Conservation (phyloP, 345 rosid genomes). For the Raphanus raphanistrum region DNA sequence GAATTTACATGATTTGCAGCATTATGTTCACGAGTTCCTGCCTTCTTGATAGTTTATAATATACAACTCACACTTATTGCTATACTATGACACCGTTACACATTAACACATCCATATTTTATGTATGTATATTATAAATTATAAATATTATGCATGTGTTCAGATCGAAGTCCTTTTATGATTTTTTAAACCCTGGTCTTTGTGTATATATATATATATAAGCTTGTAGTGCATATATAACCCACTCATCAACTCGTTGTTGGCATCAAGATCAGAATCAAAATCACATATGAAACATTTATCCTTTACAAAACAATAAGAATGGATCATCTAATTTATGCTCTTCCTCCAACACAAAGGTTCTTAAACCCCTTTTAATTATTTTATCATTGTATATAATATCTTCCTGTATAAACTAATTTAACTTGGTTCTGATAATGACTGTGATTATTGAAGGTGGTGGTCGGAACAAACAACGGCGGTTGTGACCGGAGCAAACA, state of each 20-base stretch:
- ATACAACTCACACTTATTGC: not conserved
- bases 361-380: not conserved
- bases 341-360: slow-evolving; percentile 20
- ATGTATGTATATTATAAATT: not conserved
- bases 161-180: slow-evolving; percentile 19
- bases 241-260: not conserved
- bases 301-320: not conserved
- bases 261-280: slow-evolving; percentile 18
- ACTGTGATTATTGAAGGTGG: slow-evolving; percentile 50
- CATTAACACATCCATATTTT: slow-evolving; percentile 15
- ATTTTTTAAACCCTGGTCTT: not conserved
- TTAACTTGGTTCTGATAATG: not conserved
- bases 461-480: slow-evolving; percentile 72
- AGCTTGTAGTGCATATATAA: not conserved
- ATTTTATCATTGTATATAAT: not conserved
- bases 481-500: slow-evolving; percentile 86
- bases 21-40: slow-evolving; percentile 18
- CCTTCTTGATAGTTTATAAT: not conserved
- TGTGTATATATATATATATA: slow-evolving; percentile 1
- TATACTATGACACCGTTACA: slow-evolving; percentile 4
- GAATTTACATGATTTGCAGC: not conserved
- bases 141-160: slow-evolving; percentile 13
- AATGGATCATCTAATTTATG: slow-evolving; percentile 24
- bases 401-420: not conserved
- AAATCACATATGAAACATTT: not conserved